Evolutionary conservation across 176 grass and related monocot species (phyloP).

Genomic region (Zizania latifolia): DNA sequence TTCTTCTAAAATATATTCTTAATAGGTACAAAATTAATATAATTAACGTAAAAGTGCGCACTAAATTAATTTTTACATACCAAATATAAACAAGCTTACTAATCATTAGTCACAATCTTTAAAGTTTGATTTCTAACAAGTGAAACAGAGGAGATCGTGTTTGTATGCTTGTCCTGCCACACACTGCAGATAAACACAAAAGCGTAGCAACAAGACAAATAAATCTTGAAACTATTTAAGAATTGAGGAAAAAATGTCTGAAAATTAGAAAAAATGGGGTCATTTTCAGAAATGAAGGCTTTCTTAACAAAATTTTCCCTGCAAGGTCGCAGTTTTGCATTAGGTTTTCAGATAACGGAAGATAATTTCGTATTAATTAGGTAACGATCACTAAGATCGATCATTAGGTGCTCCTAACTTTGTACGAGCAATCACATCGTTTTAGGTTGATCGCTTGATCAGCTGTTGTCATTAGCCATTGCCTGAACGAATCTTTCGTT

Average conservation of each 20-base stretch:
- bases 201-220: not conserved
- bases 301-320: not conserved
- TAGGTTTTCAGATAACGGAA: too few relatives aligned
- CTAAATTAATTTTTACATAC: too few relatives aligned
- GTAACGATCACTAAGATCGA: too few relatives aligned
- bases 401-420: not conserved
- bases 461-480: not conserved
- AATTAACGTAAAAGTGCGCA: too few relatives aligned
- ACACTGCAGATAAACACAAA: not conserved
- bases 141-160: not conserved
- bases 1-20: too few relatives aligned
- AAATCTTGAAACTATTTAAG: not conserved
- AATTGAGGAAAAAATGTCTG: not conserved
- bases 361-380: too few relatives aligned
- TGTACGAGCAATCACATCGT: not conserved
- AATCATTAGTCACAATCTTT: too few relatives aligned
- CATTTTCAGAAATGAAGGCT: not conserved
- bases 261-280: not conserved
- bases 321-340: too few relatives aligned
- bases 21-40: too few relatives aligned
- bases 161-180: not conserved
- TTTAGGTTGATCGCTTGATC: not conserved
- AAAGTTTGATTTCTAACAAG: too few relatives aligned
- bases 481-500: not conserved
- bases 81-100: too few relatives aligned